Base-by-base conservation (phyloP, 495 filamentous ascomycete genomes). In the Apiosordaria backusii region DNA sequence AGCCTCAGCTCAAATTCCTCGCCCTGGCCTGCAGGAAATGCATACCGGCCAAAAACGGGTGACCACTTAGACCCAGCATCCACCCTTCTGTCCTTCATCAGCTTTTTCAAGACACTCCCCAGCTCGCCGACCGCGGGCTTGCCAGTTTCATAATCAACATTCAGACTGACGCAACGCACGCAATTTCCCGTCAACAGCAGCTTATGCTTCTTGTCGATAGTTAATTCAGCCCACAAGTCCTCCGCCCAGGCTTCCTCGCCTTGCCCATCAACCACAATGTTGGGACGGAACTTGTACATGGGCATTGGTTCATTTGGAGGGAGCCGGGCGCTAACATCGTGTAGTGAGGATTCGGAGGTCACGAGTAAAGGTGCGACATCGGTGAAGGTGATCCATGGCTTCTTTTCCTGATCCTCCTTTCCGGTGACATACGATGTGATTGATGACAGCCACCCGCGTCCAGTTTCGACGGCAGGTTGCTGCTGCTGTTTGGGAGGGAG, bases 21-120 rank as follows among this genome's bases (percentile, higher is more conserved):
- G 83, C 73, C 69, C 23, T 71, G 65, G 35, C 61, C 35, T 13
- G 9, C 35, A 45, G 35, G 35, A 72, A 93, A 96, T 4, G 82
- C 87, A 79, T 96, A 96, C 57, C 92, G 80, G 23, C 92, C 92
- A 85, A 94, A 96, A 0, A 95, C 85, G 50, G 92, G 92, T 75
- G 84, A 88, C 75, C 85, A 95, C 74, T 86, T 91, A 1, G 80
- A 81, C 0, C 92, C 92, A 22, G 66, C 57, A 77, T 97, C 92
- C 3, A 96, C 90, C 65, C 92, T 79, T 53, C 92, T 83, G 77
- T 94, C 91, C 63, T 82, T 86, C 84, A 89, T 88, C 68, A 96
- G 71, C 69, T 88, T 88, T 81, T 94, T 94, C 62, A 96, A 75
- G 13, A 93, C 82, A 18, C 74, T 79, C 1, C 90, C 90, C n/a